Evolutionary conservation across 2,329 filamentous ascomycete genomes (phyloP), one percentile per base, ranked within the genome.

Genomic region (Penicillium sclerotigenum): DNA sequence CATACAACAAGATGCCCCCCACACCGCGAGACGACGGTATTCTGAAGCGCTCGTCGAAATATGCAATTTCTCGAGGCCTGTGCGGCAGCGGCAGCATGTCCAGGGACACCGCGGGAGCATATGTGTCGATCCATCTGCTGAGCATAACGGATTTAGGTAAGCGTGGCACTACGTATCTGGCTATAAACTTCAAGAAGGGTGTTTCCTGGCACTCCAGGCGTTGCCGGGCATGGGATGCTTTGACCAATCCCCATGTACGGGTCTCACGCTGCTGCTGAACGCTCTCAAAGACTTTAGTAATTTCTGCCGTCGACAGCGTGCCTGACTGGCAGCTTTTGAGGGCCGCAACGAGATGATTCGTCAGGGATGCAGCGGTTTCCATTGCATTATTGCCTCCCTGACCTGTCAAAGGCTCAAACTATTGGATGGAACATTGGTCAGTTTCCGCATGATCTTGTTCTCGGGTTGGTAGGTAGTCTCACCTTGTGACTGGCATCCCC

Each of bases 341-440:
- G 4, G 56, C 47, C 4, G 54, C 18, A 14, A 56, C 36, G 9
- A 64, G 52, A 41, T 64, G 45, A 31, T 64, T 64, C 3, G 47
- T 52, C 14, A 64, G 46, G n/a, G 60, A 48, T 11, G 62, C 62
- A 2, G 62, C 54, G 22, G 62, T 62, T 45, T 64, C 62, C 10
- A 64, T 57, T n/a, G 58, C 60, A 24, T 52, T 53, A 20, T 64
- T 64, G n/a, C 60, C 62, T 10, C 62, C 62, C 50, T 62, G 60
- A 13, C 60, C 62, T 14, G 58, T 55, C 20, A 62, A 40, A 4
- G 62, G 62, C 24, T 62, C 60, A 24, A 64, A 49, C 59, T 59
- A 48, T 20, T 11, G 14, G n/a, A 14, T 7, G 10, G 2, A 5
- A n/a, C 4, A 10, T 4, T 13, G 1, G 31, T 55, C 18, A 55